These are phyloP conservation scores for Phytophthora agathidicida DNA, from an alignment of 352 stramenopile species.

Conservation along the genomic window DNA sequence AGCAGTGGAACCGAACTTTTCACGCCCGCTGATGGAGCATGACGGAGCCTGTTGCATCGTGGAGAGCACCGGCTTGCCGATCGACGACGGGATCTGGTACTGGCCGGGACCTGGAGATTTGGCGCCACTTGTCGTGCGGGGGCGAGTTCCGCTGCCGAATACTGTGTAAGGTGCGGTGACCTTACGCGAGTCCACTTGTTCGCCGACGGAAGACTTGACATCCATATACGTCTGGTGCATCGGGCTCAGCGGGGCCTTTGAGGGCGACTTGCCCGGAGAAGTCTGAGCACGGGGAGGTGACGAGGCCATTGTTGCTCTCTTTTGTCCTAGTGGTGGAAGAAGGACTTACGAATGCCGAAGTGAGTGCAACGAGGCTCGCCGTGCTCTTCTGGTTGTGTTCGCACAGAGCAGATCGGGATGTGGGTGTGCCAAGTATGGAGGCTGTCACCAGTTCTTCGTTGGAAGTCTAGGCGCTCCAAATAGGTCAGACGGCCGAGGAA, in stretches of 20 bases:
- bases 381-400: conserved; percentile 13
- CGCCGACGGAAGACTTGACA: conserved; percentile 73
- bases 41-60: conserved; percentile 61
- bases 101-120: conserved; percentile 70
- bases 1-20: conserved; percentile 79
- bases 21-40: conserved; percentile 74
- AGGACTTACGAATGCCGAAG: not conserved
- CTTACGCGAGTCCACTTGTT: conserved; percentile 80
- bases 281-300: conserved; percentile 37
- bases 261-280: conserved; percentile 42
- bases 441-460: not conserved
- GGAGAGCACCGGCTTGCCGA: conserved; percentile 72
- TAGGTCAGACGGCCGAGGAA: conserved; percentile 16
- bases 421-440: conserved; percentile 7
- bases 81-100: conserved; percentile 76
- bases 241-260: conserved; percentile 35
- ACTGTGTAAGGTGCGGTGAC: conserved; percentile 63
- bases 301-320: conserved; percentile 27
- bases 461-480: conserved; percentile 11
- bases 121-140: conserved; percentile 47
- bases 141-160: conserved; percentile 69
- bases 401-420: conserved; percentile 19
- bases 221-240: conserved; percentile 48
- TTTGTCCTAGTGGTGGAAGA: not conserved
- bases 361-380: not conserved